Evolutionary conservation across 2,329 filamentous ascomycete species (phyloP), one percentile per base, ranked within the genome.

Genomic region (Fusarium luffae): DNA sequence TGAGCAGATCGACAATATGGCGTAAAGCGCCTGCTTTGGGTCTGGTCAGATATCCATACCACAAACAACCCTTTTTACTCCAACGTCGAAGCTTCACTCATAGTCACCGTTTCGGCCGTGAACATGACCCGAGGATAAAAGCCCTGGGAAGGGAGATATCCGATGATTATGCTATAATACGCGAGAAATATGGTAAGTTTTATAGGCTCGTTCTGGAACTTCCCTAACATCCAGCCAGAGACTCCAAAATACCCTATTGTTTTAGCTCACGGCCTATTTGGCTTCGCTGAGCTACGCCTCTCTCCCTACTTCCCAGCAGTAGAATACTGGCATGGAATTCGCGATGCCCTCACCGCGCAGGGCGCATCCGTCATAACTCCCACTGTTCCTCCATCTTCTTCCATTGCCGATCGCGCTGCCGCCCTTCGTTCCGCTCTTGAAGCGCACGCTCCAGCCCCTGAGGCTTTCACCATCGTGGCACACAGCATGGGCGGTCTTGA

Each of bases 391-490:
- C 85, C 89, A 13, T 87, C 86, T 5, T 85, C 84, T 40, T 87
- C 84, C 60, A 90, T 91, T 74, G 85, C 88, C 77, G 82, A 86
- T 64, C 85, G 89, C 58, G 89, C 89, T 27, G 83, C 84, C 61
- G 84, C 84, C 71, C 83, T 91, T n/a, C 83, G 84, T 32, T 74
- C 80, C 67, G 83, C 86, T 66, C 89, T 91, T 62, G 82, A 82
- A 49, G 73, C 78, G 23, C 76, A 79, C 34, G 79, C 78, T 12
- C 82, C 85, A 2, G 42, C 52, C 14, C 68, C 62, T 16, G 55
- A 68, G 23, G 68, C 90, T 52, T 93, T 97, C 69, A 93, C 93
- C 76, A 92, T 97, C 63, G 84, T 94, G 21, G 88, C 88, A 42
- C 92, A 94, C 79, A 87, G 84, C 70, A 90, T 90, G 88, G 88